phyloP scores from a whole-genome alignment of 2,329 filamentous ascomycete species.

The Exophiala calicioides region DNA sequence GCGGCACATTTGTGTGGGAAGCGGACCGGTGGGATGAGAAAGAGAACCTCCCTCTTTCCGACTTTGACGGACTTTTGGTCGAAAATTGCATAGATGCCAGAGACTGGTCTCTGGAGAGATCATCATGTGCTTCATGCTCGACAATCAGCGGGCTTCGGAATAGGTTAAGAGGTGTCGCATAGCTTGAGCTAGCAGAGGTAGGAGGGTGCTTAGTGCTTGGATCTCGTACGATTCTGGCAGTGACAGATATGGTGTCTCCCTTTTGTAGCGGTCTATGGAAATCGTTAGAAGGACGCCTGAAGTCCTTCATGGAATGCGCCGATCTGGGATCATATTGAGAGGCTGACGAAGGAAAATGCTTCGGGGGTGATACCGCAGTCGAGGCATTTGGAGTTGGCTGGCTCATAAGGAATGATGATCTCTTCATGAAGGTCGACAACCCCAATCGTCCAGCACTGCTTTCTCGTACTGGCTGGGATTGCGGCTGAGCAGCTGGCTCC shows the following conservation, averaged over 20 bases:
- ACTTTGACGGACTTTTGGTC: constrained; percentile 27
- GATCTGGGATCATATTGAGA: constrained; percentile 11
- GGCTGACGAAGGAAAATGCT: constrained; percentile 13
- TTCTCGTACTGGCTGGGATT: constrained; percentile 31
- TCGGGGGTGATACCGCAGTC: constrained; percentile 29
- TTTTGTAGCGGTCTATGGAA: constrained; percentile 22
- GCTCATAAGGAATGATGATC: constrained; percentile 33
- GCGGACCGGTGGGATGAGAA: constrained; percentile 43
- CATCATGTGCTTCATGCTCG: constrained; percentile 60
- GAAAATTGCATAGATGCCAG: constrained; percentile 23
- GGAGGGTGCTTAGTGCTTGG: constrained; percentile 31
- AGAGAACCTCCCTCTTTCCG: constrained; percentile 41
- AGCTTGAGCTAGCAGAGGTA: constrained; percentile 24
- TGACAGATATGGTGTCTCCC: constrained; percentile 79
- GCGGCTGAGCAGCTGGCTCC: constrained; percentile 33
- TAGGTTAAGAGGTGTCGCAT: constrained; percentile 42
- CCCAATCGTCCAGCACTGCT: constrained; percentile 33
- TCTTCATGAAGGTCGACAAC: constrained; percentile 33
- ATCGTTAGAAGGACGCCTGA: constrained; percentile 12
- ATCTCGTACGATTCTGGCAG: constrained; percentile 75
- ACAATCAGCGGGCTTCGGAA: constrained; percentile 62
- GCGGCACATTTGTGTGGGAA: constrained; percentile 37
- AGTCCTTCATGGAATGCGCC: constrained; percentile 3
- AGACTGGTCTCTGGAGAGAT: constrained; percentile 26
- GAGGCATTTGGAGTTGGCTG: constrained; percentile 35